phyloP scores from a whole-genome alignment of 805 yeast species.

The Torulaspora indica region DNA sequence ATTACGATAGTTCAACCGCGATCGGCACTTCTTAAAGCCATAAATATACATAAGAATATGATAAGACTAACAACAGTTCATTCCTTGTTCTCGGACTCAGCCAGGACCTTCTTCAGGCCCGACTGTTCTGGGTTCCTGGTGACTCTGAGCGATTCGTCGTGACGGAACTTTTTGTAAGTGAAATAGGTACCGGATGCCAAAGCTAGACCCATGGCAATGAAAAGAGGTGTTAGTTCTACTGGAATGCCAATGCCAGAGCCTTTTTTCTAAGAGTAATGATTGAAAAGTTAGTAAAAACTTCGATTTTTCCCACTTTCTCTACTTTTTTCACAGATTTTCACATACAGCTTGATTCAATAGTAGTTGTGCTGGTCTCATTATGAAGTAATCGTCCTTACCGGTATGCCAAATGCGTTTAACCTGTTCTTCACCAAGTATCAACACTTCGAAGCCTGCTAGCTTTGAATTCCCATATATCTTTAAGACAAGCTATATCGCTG shows the following conservation, averaged over 20 bases:
- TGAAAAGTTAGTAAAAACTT: slow-evolving; percentile 17
- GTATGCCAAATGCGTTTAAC: not conserved
- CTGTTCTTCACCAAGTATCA: not conserved
- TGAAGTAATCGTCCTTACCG: not conserved
- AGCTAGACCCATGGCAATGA: slow-evolving; percentile 54
- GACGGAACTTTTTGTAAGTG: slow-evolving; percentile 46
- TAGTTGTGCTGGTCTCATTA: slow-evolving; percentile 49
- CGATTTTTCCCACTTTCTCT: no score
- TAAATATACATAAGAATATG: slow-evolving; percentile 8
- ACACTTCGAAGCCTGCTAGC: no score
- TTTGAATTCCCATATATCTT: no score
- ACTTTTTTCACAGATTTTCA: slow-evolving; percentile 9
- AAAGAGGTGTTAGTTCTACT: slow-evolving; percentile 55
- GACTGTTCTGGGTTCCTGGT: slow-evolving; percentile 42
- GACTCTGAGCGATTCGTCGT: slow-evolving; percentile 48
- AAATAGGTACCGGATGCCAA: slow-evolving; percentile 47
- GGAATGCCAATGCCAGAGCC: slow-evolving; percentile 40
- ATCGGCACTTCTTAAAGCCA: not conserved
- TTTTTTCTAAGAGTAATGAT: slow-evolving; percentile 33
- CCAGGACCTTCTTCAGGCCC: slow-evolving; percentile 30
- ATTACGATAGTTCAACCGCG: not conserved
- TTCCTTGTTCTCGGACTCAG: slow-evolving; percentile 12
- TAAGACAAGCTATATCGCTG: not conserved
- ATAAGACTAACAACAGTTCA: slow-evolving; percentile 1
- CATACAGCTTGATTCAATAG: slow-evolving; percentile 46